phyloP scores from a whole-genome alignment of 2,329 filamentous ascomycete species.

The Aspergillus pseudoglaucus region DNA sequence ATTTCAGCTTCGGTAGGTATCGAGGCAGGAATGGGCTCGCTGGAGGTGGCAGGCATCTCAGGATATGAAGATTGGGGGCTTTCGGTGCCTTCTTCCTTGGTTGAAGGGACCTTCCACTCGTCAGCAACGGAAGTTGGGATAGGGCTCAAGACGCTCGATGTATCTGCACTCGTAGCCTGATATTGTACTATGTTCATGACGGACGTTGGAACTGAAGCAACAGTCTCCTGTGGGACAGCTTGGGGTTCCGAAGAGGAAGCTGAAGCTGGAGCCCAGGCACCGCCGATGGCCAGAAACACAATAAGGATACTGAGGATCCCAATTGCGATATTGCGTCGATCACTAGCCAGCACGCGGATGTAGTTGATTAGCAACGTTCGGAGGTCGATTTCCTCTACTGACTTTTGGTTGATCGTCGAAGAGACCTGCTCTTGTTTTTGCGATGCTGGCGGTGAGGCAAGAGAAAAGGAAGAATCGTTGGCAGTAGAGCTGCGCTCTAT shows the following conservation, averaged over 20 bases:
- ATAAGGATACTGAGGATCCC: conserved; percentile 40
- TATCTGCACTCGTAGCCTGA: neutral
- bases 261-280: neutral
- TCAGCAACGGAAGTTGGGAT: neutral
- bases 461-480: conserved; percentile 1
- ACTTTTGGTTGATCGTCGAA: neutral
- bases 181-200: neutral
- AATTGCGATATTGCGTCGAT: conserved; percentile 49
- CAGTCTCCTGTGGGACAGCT: conserved; percentile 10
- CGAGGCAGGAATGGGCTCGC: too few species aligned
- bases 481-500: neutral
- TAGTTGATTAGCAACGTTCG: conserved; percentile 49
- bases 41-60: too few species aligned
- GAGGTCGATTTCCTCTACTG: conserved; percentile 43
- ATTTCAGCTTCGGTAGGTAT: neutral
- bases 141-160: neutral
- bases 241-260: conserved; percentile 6
- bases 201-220: conserved; percentile 1
- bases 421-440: conserved; percentile 2
- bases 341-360: conserved; percentile 45
- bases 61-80: too few species aligned
- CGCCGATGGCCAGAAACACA: conserved; percentile 31
- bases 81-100: too few species aligned
- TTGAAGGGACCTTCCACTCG: too few species aligned
- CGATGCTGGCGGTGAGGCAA: neutral